These are phyloP conservation scores for Trypanosomatidae sp. DNA, from an alignment of 208 protist species.

Conservation along the genomic window DNA sequence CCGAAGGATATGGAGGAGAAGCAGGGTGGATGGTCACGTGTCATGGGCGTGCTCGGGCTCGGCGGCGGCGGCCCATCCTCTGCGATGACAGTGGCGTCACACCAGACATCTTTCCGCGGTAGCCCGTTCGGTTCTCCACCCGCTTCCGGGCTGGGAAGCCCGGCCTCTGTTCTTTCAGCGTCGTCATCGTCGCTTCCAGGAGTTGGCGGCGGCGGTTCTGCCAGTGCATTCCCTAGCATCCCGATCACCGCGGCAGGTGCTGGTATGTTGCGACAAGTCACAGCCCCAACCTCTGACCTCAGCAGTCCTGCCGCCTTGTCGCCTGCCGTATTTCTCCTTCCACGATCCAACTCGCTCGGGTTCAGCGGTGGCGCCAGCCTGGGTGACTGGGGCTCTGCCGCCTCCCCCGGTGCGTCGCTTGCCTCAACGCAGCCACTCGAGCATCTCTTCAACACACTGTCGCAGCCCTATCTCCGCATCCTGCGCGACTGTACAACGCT, in stretches of 20 bases:
- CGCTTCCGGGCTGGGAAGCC: constrained; percentile 10
- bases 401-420: background rate
- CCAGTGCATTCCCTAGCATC: background rate
- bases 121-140: constrained; percentile 17
- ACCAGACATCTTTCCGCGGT: background rate
- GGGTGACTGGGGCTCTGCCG: background rate
- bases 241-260: background rate
- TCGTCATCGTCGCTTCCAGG: background rate
- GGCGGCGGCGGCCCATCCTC: constrained; percentile 2
- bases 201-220: background rate
- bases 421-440: constrained; percentile 5
- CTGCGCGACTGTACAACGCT: constrained; percentile 54
- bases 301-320: constrained; percentile 19
- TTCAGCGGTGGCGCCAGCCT: background rate
- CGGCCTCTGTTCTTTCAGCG: constrained; percentile 4
- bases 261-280: background rate
- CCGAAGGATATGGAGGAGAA: constrained; percentile 22
- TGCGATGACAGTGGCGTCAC: background rate
- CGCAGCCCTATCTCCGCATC: constrained; percentile 49
- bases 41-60: background rate
- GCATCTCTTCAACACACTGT: constrained; percentile 14
- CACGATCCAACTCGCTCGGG: background rate
- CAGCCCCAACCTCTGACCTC: constrained; percentile 9
- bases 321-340: background rate
- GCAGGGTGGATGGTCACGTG: background rate